A percentile compares a stretch with the other conserved stretches of the same genome.
Evolutionary conservation across 176 grass and related monocot genomes (phyloP).

Genomic region (Pontederia crassipes): DNA sequence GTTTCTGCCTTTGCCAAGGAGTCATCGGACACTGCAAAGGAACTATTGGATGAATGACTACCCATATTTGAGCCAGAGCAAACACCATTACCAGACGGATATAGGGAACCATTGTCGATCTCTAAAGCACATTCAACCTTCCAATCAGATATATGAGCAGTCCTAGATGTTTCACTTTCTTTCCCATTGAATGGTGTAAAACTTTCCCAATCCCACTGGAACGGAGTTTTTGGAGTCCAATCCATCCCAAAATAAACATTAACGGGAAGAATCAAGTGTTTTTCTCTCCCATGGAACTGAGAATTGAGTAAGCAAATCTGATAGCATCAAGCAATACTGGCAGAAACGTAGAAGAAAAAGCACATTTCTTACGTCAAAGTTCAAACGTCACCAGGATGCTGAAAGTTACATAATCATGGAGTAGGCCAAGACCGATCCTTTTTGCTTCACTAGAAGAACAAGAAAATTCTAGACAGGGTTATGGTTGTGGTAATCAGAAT

Average conservation of each 20-base stretch:
- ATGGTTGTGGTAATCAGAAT: too few species aligned
- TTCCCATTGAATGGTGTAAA: background rate
- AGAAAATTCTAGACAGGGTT: too few species aligned
- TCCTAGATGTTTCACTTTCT: background rate
- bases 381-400: too few species aligned
- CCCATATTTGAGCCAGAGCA: conserved; percentile 5
- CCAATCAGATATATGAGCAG: background rate
- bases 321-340: too few species aligned
- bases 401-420: too few species aligned
- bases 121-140: background rate
- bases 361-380: too few species aligned
- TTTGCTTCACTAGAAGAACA: too few species aligned
- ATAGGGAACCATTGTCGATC: conserved; percentile 1
- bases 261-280: background rate
- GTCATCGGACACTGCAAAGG: background rate
- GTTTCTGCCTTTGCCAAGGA: background rate
- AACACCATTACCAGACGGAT: background rate
- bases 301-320: too few species aligned
- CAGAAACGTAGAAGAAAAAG: too few species aligned
- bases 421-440: too few species aligned
- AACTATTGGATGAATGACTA: conserved; percentile 2
- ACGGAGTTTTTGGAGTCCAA: background rate
- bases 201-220: background rate
- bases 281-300: background rate
- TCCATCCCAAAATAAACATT: background rate